Conservation (phyloP, 805 yeast species). For the Zygotorulaspora danielsina region DNA sequence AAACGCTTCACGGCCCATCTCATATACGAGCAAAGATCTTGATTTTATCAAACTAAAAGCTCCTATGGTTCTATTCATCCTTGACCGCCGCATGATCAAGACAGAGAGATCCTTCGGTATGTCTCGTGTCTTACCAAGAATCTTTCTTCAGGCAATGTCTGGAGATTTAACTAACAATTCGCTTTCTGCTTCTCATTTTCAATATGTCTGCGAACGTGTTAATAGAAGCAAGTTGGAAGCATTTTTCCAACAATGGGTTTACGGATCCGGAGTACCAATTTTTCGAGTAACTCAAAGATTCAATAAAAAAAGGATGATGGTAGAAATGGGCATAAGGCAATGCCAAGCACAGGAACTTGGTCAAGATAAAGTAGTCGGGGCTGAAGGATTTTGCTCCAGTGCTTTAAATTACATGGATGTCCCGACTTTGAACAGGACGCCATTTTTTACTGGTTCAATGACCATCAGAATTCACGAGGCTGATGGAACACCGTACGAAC, state of each 20-base stretch:
- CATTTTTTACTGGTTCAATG: constrained; percentile 85
- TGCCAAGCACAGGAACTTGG: constrained; percentile 64
- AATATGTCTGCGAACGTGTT: constrained; percentile 91
- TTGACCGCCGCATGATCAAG: constrained; percentile 91
- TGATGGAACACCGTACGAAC: constrained; percentile 98
- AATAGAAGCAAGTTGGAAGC: constrained; percentile 76
- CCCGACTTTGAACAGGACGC: constrained; percentile 21
- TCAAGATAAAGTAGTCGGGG: constrained; percentile 24
- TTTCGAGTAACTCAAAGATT: constrained; percentile 87
- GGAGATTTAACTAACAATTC: constrained; percentile 80
- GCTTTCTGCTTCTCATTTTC: constrained; percentile 78
- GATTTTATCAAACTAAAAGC: constrained; percentile 73
- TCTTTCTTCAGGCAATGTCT: constrained; percentile 91
- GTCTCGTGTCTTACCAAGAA: constrained; percentile 83
- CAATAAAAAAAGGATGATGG: constrained; percentile 87
- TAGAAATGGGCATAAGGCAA: constrained; percentile 92
- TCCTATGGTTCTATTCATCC: constrained; percentile 75
- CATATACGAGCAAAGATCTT: constrained; percentile 43
- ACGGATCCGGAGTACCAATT: constrained; percentile 81
- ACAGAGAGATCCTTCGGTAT: constrained; percentile 93
- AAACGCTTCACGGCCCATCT: constrained; percentile 31
- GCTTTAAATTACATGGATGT: constrained; percentile 26
- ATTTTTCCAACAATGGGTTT: constrained; percentile 93
- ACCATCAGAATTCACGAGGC: constrained; percentile 96
- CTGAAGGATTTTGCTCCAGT: constrained; percentile 29